Evolutionary conservation across 768 basidiomycete species (phyloP).

Genomic region (Trametes cubensis): DNA sequence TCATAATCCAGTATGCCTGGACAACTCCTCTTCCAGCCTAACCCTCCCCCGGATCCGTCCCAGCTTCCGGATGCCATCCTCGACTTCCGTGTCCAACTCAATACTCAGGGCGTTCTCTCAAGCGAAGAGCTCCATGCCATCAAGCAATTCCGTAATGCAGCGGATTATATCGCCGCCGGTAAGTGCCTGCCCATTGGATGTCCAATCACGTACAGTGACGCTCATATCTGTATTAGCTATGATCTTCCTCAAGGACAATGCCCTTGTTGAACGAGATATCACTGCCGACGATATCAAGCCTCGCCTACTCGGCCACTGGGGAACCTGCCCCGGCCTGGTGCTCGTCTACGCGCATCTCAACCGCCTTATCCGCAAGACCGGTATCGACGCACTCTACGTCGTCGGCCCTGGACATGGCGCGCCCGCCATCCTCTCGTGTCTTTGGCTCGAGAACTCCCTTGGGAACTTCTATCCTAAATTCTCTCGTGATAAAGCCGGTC

Average conservation of each 20-base stretch:
- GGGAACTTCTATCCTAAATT: constrained; percentile 59
- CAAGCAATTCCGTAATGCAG: constrained; percentile 58
- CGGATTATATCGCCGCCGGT: constrained; percentile 74
- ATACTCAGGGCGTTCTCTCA: constrained; percentile 50
- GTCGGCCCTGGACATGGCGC: constrained; percentile 90
- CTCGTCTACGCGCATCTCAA: constrained; percentile 59
- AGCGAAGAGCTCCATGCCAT: constrained; percentile 54
- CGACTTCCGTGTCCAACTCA: constrained; percentile 50
- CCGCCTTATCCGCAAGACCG: constrained; percentile 56
- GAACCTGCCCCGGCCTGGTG: constrained; percentile 77
- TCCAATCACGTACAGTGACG: not conserved
- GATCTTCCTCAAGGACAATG: constrained; percentile 82
- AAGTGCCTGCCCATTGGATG: constrained; percentile 20
- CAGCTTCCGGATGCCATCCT: constrained; percentile 61
- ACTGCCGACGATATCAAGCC: constrained; percentile 75
- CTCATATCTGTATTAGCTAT: constrained; percentile 51
- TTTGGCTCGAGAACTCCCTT: constrained; percentile 84
- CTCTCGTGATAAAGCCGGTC: constrained; percentile 56
- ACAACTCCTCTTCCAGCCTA: constrained; percentile 58
- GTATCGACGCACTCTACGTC: constrained; percentile 69
- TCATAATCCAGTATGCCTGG: constrained; percentile 51
- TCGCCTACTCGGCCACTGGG: constrained; percentile 83
- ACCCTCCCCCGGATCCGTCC: constrained; percentile 72
- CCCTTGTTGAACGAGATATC: constrained; percentile 62
- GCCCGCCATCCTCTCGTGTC: constrained; percentile 81